Evolutionary conservation across 768 basidiomycete genomes (phyloP).

Genomic region (Lentinula boryana): DNA sequence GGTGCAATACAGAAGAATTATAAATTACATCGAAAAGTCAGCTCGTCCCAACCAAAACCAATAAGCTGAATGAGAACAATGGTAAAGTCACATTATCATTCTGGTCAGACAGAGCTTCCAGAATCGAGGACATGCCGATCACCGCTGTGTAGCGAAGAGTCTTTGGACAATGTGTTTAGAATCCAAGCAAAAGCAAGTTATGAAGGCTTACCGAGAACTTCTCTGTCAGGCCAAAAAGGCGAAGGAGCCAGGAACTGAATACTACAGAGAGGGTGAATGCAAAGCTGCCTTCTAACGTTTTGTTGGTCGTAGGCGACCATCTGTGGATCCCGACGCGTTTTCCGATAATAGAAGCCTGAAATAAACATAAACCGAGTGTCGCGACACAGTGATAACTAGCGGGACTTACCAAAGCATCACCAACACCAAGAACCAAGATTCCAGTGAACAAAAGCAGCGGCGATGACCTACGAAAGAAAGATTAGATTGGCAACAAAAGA

Average conservation of each 20-base stretch:
- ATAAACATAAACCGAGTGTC: background rate
- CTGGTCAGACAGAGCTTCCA: conserved; percentile 92
- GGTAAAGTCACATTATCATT: conserved; percentile 97
- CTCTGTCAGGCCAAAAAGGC: conserved; percentile 64
- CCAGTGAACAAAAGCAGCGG: conserved; percentile 67
- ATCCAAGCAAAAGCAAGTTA: background rate
- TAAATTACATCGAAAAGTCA: background rate
- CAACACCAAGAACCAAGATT: conserved; percentile 82
- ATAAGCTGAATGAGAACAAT: conserved; percentile 91
- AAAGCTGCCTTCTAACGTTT: conserved; percentile 88
- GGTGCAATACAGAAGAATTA: background rate
- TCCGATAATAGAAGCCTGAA: conserved; percentile 90
- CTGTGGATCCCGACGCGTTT: conserved; percentile 72
- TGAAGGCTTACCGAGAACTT: conserved; percentile 66
- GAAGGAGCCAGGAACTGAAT: conserved; percentile 61
- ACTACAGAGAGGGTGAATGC: conserved; percentile 76
- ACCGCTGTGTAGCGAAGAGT: conserved; percentile 59
- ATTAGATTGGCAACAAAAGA: background rate
- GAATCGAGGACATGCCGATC: conserved; percentile 56
- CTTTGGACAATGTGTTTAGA: conserved; percentile 30
- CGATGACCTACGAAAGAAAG: conserved; percentile 28
- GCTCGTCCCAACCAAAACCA: conserved; percentile 46
- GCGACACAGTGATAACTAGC: background rate
- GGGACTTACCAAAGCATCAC: conserved; percentile 74
- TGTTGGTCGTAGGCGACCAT: conserved; percentile 81